Evolutionary conservation across 345 rosid species (phyloP).

Genomic region (Cochlearia excelsa): DNA sequence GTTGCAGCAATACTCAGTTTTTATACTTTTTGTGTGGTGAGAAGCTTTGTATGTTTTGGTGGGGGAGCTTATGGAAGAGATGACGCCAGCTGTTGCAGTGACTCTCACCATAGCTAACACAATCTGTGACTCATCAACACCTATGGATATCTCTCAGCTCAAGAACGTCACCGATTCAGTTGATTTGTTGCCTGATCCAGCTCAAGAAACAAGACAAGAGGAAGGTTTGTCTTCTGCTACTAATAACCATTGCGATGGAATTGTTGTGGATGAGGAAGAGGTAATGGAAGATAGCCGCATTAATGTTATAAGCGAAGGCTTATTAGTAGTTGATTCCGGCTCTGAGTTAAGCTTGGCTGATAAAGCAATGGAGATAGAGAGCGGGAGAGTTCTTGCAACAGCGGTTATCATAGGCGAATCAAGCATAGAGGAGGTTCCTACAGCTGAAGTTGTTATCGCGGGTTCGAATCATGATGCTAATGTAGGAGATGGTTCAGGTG

Average conservation of each 20-base stretch:
- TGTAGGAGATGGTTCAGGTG: constrained; percentile 36
- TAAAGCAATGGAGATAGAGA: constrained; percentile 43
- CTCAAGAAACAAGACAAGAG: constrained; percentile 24
- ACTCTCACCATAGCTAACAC: constrained; percentile 65
- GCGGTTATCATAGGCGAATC: constrained; percentile 63
- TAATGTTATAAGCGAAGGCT: constrained; percentile 44
- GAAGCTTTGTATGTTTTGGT: no score
- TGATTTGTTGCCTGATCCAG: constrained; percentile 45
- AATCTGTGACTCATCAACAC: constrained; percentile 40
- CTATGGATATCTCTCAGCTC: constrained; percentile 11
- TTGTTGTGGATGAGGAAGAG: constrained; percentile 58
- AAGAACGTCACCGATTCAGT: constrained; percentile 52
- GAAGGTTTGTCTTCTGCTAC: constrained; percentile 27
- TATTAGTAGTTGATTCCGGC: constrained; percentile 48
- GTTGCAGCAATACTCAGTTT: no score
- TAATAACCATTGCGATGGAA: constrained; percentile 20
- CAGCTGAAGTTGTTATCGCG: constrained; percentile 52
- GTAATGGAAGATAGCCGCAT: constrained; percentile 16
- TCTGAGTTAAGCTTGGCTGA: constrained; percentile 51
- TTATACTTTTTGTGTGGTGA: no score
- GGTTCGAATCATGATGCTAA: constrained; percentile 38
- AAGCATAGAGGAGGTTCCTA: constrained; percentile 54
- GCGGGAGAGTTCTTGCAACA: constrained; percentile 49
- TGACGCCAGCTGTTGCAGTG: constrained; percentile 62
- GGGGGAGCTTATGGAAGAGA: constrained; percentile 67